Evolutionary conservation across 225 moss, liverwort and hornwort species (phyloP).

Genomic region (Ulota crispa): DNA sequence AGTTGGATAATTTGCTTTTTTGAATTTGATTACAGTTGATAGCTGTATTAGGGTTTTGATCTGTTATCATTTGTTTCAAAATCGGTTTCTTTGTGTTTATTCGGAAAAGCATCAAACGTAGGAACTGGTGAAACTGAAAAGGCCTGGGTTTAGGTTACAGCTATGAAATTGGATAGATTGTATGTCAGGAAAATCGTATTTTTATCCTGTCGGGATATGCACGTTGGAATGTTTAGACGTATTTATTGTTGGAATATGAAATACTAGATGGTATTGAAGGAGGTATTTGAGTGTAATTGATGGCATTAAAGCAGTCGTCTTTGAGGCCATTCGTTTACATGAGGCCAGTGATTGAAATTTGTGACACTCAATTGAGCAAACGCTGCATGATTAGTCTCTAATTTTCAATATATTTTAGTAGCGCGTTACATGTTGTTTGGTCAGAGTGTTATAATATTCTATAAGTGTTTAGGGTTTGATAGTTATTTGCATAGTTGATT

Average conservation of each 20-base stretch:
- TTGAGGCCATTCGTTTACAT: background rate
- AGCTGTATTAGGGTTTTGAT: constrained; percentile 19
- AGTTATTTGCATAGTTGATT: background rate
- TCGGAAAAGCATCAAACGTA: background rate
- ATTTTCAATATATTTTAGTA: background rate
- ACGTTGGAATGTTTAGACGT: background rate
- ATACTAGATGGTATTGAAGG: background rate
- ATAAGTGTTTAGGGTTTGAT: background rate
- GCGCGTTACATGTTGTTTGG: background rate
- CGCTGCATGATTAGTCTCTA: background rate
- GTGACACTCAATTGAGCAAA: background rate
- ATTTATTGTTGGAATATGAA: background rate
- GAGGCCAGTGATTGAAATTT: background rate
- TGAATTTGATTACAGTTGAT: background rate
- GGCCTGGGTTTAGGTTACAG: background rate
- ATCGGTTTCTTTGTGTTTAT: constrained; percentile 8
- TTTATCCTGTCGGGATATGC: background rate
- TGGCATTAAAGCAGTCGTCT: background rate
- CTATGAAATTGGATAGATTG: background rate
- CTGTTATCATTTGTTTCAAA: background rate
- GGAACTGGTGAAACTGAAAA: background rate
- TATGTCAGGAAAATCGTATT: background rate
- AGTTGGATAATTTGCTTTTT: background rate
- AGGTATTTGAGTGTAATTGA: too few species aligned
- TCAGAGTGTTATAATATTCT: background rate